Conservation (phyloP, 768 basidiomycete genomes). For the Suillus decipiens region DNA sequence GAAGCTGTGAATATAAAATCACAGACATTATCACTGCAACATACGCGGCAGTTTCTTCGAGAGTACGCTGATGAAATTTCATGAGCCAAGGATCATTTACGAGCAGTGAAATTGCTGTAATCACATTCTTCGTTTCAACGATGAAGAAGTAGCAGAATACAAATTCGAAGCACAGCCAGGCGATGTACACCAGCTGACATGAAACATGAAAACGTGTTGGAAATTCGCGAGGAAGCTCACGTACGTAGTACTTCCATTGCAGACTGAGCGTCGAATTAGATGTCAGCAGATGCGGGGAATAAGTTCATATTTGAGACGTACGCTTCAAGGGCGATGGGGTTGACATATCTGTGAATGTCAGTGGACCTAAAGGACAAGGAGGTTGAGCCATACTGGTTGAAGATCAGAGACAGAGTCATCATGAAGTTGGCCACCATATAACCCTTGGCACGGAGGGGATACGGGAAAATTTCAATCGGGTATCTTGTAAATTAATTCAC, state of each 20-base stretch:
- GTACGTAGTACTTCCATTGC: constrained; percentile 47
- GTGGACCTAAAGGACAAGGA: constrained; percentile 22
- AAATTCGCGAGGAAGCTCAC: constrained; percentile 23
- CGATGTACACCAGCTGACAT: constrained; percentile 38
- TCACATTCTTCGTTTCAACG: constrained; percentile 40
- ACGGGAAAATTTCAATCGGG: constrained; percentile 46
- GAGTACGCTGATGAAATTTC: constrained; percentile 12
- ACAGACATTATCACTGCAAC: neutral
- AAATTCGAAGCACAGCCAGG: constrained; percentile 44
- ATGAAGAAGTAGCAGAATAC: constrained; percentile 34
- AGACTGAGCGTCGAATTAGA: constrained; percentile 20
- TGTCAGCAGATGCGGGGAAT: neutral
- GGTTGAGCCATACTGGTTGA: constrained; percentile 41
- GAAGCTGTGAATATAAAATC: neutral
- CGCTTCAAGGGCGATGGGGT: constrained; percentile 37
- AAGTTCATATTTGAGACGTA: constrained; percentile 8
- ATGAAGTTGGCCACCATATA: constrained; percentile 40
- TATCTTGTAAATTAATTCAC: constrained; percentile 26
- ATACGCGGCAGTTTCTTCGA: constrained; percentile 25
- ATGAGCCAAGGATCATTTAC: neutral
- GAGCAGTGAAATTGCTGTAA: neutral
- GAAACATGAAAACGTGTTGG: neutral
- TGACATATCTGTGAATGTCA: constrained; percentile 29
- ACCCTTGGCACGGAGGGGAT: constrained; percentile 41
- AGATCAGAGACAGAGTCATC: constrained; percentile 41